Base-by-base conservation (phyloP, 106 monocot species). In the Dendrobium officinale region DNA sequence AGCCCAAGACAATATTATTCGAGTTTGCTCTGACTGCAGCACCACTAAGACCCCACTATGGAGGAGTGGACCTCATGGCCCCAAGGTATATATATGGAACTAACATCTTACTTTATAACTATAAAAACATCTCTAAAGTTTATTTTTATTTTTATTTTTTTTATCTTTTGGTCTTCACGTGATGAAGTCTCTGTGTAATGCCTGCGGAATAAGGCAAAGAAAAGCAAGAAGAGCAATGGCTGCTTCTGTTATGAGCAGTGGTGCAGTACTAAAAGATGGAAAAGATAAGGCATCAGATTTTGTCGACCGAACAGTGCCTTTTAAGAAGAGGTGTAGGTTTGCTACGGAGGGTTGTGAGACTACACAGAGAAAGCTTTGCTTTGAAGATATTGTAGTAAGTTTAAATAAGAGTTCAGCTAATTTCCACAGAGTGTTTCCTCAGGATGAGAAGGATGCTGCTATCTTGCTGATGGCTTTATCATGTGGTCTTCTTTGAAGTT, bases 271-370 rank as follows among this genome's bases (percentile, higher is more conserved):
- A 13, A 51, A 51, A 51, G 51, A 51, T 16, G 51, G 51, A 51
- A 72, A 72, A 4, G 37, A 17, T 40, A 72, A 40, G 20, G 85
- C 77, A 19, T 79, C 48, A 72, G 72, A 42, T 51, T 51, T 51
- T 2, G 64, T 64, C 24, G 85, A 84, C 55, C 75, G 74, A 33
- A 79, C 78, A 2, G 44, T 92, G 45, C 96, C 96, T n/a, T 92
- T 88, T 83, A 97, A 97, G 96, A 97, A 97, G 75, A 82, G 94
- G 81, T 94, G 84, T 90, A 97, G 88, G 81, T 84, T 89, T 80
- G 43, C 59, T 56, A 26, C 76, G 0, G 42, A 55, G 24, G 64
- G 24, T 24, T 72, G 29, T 31, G 54, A 20, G 47, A 29, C 80
- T 22, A 9, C 82, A 67, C 72, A 83, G 75, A 83, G 83, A 64